Evolutionary conservation across 2,329 filamentous ascomycete genomes (phyloP).

Genomic region (Aquanectria penicillioides): DNA sequence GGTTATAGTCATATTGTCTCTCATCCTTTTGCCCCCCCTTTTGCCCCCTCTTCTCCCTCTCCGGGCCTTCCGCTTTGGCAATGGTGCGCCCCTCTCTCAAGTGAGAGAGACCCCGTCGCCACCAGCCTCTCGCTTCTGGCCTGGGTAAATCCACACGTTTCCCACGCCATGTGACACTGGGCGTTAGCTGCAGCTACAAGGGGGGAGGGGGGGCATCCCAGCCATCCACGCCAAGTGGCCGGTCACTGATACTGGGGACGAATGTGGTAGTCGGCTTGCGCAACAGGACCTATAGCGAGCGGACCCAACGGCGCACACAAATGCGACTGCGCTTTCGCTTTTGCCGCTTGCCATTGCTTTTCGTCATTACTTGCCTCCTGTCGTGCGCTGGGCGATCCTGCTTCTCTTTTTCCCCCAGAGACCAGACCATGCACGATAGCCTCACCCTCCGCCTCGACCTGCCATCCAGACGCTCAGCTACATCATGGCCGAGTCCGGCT

Average conservation of each 20-base stretch:
- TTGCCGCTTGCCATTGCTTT: slow-evolving; percentile 36
- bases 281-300: slow-evolving; percentile 20
- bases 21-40: no score
- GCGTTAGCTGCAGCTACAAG: slow-evolving; percentile 41
- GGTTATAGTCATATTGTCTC: no score
- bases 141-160: slow-evolving; percentile 12
- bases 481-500: slow-evolving; percentile 62
- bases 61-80: slow-evolving; percentile 24
- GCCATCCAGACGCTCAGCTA: slow-evolving; percentile 42
- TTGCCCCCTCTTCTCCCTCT: slow-evolving; percentile 7
- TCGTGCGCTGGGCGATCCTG: no score
- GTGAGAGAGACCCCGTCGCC: slow-evolving; percentile 7
- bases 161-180: slow-evolving; percentile 37
- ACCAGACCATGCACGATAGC: slow-evolving; percentile 43
- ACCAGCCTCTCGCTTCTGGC: slow-evolving; percentile 16
- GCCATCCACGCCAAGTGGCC: slow-evolving; percentile 41
- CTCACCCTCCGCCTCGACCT: slow-evolving; percentile 38
- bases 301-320: slow-evolving; percentile 37
- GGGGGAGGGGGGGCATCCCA: slow-evolving; percentile 29
- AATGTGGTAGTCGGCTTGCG: slow-evolving; percentile 36
- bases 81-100: slow-evolving; percentile 16
- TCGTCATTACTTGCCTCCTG: slow-evolving; percentile 27
- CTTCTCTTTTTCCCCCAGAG: slow-evolving; percentile 29
- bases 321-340: slow-evolving; percentile 35
- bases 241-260: slow-evolving; percentile 29